These are phyloP conservation scores for Diplodia seriata DNA, from an alignment of 2,329 filamentous ascomycete species.

Conservation along the genomic window DNA sequence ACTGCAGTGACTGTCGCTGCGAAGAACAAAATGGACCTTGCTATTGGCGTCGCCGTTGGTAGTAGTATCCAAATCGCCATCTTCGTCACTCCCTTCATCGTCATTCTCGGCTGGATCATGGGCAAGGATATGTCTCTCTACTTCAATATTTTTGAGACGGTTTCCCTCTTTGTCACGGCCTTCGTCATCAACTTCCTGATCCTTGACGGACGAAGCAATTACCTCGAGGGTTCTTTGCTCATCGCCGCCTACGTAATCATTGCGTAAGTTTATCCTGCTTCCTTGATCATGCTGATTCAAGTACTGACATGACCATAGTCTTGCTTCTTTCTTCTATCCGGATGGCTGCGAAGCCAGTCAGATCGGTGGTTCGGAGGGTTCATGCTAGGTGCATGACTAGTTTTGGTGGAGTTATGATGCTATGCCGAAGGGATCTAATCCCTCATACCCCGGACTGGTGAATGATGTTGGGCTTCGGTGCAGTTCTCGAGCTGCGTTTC, in stretches of 20 bases:
- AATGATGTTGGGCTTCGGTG: not conserved
- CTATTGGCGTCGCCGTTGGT: slow-evolving; percentile 80
- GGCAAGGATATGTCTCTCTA: slow-evolving; percentile 71
- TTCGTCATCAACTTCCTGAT: slow-evolving; percentile 88
- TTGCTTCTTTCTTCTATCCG: slow-evolving; percentile 60
- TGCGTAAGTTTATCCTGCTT: slow-evolving; percentile 52
- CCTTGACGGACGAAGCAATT: slow-evolving; percentile 81
- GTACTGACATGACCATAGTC: slow-evolving; percentile 32
- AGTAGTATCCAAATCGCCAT: slow-evolving; percentile 81
- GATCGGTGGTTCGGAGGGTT: slow-evolving; percentile 52
- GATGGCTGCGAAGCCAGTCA: slow-evolving; percentile 49
- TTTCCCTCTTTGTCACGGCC: slow-evolving; percentile 81
- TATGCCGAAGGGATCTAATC: not conserved
- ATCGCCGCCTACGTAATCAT: slow-evolving; percentile 83
- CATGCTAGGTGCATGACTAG: slow-evolving; percentile 30
- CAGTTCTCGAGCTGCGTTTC: not conserved
- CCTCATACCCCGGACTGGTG: not conserved
- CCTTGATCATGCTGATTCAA: no score
- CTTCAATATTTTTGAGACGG: slow-evolving; percentile 67
- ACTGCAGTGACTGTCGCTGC: slow-evolving; percentile 80
- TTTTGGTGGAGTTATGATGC: not conserved
- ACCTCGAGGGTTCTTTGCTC: slow-evolving; percentile 77
- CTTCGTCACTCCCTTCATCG: slow-evolving; percentile 77
- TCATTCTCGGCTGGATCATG: slow-evolving; percentile 81
- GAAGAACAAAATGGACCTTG: slow-evolving; percentile 86